Base-by-base conservation (phyloP, 345 rosid genomes). In the Raphanus sativus region DNA sequence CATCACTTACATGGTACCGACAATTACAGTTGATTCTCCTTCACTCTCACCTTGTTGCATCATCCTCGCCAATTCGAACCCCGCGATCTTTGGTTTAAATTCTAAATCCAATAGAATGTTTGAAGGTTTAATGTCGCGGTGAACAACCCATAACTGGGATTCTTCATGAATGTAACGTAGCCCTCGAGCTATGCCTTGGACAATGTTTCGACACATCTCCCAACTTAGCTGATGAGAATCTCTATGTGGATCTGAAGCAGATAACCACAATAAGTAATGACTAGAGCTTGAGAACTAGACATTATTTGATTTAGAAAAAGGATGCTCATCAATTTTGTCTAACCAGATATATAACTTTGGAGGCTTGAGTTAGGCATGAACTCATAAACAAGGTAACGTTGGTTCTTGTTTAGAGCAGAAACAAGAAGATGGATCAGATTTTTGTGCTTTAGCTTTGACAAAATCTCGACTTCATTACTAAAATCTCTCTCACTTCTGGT, bases 341-440 rank as follows among this genome's bases (percentile, higher is more conserved):
- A 52, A 90, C 93, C 89, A 63, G 80, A 84, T 6, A 88, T 81
- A 65, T 81, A 5, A 2, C 16, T 21, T 69, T 90, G 83, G 7
- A 85, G 86, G 82, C 83, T 82, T 62, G 62, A 50, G 75, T 89
- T 89, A 52, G 90, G 87, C 87, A 87, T 80, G 67, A 84, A 87
- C 72, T 89, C 91, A 29, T 86, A 89, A 69, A 85, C 82, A 7
- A 87, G 89, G 25, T 66, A 69, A 70, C 73, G 74, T 73, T 88
- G 87, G 40, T 84, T 84, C 81, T 69, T 62, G 74, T 12, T 80
- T 76, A 7, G 79, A 74, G 25, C 83, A 86, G 60, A 85, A 88
- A 11, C 94, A 6, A 88, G 82, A 70, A 88, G 87, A 70, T 71
- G 76, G 32, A 88, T 88, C 5, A 84, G 86, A 77, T 85, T 88